Evolutionary conservation across 495 filamentous ascomycete genomes (phyloP), one percentile per base, ranked within the genome.

Genomic region (Penicillium atrosanguineum): DNA sequence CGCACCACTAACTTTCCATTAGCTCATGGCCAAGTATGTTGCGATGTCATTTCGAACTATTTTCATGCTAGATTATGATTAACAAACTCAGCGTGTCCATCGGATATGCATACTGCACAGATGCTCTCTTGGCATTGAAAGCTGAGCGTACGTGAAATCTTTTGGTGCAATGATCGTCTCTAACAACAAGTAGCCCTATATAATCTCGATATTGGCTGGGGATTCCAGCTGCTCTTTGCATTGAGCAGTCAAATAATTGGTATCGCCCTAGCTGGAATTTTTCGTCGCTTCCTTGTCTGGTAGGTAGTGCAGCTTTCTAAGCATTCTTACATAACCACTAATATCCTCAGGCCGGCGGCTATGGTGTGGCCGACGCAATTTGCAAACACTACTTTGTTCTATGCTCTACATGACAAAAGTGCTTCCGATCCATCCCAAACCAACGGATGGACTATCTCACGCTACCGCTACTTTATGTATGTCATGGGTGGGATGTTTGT

Each of bases 191-290:
- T 57, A 63, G 57, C 61, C 20, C 19, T 83, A 48, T 86, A 87
- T 54, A 78, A 81, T 57, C 72, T 85, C 51, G 74, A 83, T 15
- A 82, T 86, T 46, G 82, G 81, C 25, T 70, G 84, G 53, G 65
- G 77, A 11, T 88, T 85, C 60, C 78, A 85, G 60, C 57, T 87
- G 26, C 50, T 88, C 1, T 75, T 86, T 40, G 77, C 76, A 5
- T 63, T 87, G 29, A 83, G 83, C 16, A 87, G 82, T 18, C 85
- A 88, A 57, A 75, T 81, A 14, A 63, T 87, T 37, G 84, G 85
- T 1, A 85, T 85, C 56, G 82, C 83, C 1, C 76, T 88, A 46
- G 84, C 84, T 7, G 85, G 85, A 21, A 77, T 87, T 23, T 77
- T 79, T 36, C 77, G 84, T 31, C 73, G 82, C 31, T 83, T 84